Evolutionary conservation across 2,329 filamentous ascomycete genomes (phyloP).

Genomic region (Periconia macrospinosa): DNA sequence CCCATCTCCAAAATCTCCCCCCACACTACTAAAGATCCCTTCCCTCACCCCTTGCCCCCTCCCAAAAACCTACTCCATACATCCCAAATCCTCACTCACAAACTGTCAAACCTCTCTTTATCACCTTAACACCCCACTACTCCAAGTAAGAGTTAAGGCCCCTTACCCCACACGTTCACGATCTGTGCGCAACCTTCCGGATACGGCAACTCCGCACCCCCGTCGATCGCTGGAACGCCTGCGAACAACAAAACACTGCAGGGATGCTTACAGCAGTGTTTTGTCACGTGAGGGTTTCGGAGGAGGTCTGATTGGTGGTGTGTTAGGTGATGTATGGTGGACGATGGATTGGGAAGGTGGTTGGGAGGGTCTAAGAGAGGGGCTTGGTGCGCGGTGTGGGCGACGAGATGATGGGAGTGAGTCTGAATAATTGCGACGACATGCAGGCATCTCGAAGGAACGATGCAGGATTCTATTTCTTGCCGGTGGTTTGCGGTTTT

Average conservation of each 20-base stretch:
- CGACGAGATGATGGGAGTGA: too few species aligned
- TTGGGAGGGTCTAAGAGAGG: background rate
- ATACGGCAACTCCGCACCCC: background rate
- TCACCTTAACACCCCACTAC: background rate
- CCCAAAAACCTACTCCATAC: too few species aligned
- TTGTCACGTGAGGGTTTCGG: background rate
- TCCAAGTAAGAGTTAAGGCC: background rate
- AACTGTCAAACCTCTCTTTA: background rate
- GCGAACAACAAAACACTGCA: background rate
- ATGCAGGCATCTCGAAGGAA: too few species aligned
- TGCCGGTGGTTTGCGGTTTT: too few species aligned
- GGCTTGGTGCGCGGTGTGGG: background rate
- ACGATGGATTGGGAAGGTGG: background rate
- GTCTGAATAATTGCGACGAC: too few species aligned
- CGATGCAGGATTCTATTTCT: too few species aligned
- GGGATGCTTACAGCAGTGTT: background rate
- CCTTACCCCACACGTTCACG: background rate
- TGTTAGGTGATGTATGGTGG: background rate
- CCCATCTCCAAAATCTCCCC: too few species aligned
- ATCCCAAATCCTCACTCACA: too few species aligned
- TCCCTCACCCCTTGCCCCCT: too few species aligned
- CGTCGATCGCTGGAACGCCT: background rate
- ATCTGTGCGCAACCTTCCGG: background rate
- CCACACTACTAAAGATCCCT: too few species aligned
- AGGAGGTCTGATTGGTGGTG: background rate